These are phyloP conservation scores for Nematocida displodere DNA, from an alignment of 371 early-diverging fungal genomes.

Conservation along the genomic window DNA sequence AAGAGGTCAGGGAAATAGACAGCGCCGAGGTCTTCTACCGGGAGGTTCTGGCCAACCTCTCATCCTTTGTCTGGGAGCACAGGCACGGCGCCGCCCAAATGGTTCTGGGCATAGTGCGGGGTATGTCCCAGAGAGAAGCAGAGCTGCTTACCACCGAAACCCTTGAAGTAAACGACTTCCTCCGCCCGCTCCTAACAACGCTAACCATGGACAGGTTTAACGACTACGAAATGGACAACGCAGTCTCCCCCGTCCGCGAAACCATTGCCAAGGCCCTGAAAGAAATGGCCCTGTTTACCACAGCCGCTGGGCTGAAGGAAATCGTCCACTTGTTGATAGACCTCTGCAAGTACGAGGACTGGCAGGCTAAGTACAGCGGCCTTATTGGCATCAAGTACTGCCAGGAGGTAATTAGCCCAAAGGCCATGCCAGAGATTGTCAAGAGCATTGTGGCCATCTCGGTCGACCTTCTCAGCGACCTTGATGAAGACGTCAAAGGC, in stretches of 20 bases:
- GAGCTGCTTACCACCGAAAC: neutral
- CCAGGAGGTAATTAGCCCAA: neutral
- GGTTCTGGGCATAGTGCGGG: conserved; percentile 50
- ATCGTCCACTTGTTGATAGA: conserved; percentile 46
- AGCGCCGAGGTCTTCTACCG: conserved; percentile 55
- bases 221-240: conserved; percentile 63
- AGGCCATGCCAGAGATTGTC: neutral
- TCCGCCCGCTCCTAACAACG: conserved; percentile 58
- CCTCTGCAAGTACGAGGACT: conserved; percentile 54
- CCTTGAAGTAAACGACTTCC: conserved; percentile 19
- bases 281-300: conserved; percentile 47
- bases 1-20: conserved; percentile 53
- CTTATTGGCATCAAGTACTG: conserved; percentile 54
- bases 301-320: conserved; percentile 32
- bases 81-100: conserved; percentile 61
- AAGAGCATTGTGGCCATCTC: conserved; percentile 30
- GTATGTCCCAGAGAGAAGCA: conserved; percentile 1
- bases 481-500: conserved; percentile 64
- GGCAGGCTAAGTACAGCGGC: conserved; percentile 64
- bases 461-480: conserved; percentile 39
- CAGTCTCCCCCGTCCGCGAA: conserved; percentile 63
- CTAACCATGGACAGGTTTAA: conserved; percentile 63
- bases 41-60: conserved; percentile 47
- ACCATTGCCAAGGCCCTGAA: conserved; percentile 55
- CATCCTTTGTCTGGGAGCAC: conserved; percentile 59